Percentiles rank a stretch among this genome's conserved stretches.
These are phyloP conservation scores for Monilinia aucupariae DNA, from an alignment of 2,329 filamentous ascomycete species.

Conservation along the genomic window DNA sequence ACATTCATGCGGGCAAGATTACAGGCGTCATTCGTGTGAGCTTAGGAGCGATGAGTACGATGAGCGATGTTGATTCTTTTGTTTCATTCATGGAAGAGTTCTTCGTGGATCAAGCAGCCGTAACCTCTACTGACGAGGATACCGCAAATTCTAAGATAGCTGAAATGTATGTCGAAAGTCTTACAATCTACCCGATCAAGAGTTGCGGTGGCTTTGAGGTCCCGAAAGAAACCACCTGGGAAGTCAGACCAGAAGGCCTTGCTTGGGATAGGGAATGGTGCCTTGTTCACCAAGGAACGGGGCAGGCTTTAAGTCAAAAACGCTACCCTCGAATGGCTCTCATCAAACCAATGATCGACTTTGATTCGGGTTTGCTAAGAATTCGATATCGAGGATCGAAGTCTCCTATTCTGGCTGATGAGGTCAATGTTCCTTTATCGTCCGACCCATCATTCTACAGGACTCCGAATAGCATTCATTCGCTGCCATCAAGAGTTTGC, in stretches of 20 bases:
- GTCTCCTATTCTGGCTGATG: constrained; percentile 28
- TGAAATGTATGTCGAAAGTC: constrained; percentile 51
- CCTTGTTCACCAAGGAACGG: constrained; percentile 79
- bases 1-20: constrained; percentile 77
- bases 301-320: constrained; percentile 83
- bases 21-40: constrained; percentile 83
- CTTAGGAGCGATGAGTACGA: constrained; percentile 82
- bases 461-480: constrained; percentile 37
- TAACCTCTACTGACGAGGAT: background rate
- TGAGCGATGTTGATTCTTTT: constrained; percentile 67
- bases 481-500: constrained; percentile 64
- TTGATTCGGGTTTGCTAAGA: constrained; percentile 58
- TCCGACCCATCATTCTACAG: constrained; percentile 56
- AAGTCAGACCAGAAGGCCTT: constrained; percentile 73
- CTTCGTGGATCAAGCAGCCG: constrained; percentile 36
- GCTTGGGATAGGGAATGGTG: constrained; percentile 98
- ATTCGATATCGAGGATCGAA: constrained; percentile 47
- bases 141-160: background rate
- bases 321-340: constrained; percentile 82
- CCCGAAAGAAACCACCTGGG: constrained; percentile 61
- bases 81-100: constrained; percentile 68
- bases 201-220: constrained; percentile 79
- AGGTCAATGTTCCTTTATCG: constrained; percentile 58
- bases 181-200: constrained; percentile 86
- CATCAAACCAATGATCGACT: constrained; percentile 68